These are phyloP conservation scores for Euphorbia pulcherrima DNA, from an alignment of 345 rosid genomes.

Conservation along the genomic window DNA sequence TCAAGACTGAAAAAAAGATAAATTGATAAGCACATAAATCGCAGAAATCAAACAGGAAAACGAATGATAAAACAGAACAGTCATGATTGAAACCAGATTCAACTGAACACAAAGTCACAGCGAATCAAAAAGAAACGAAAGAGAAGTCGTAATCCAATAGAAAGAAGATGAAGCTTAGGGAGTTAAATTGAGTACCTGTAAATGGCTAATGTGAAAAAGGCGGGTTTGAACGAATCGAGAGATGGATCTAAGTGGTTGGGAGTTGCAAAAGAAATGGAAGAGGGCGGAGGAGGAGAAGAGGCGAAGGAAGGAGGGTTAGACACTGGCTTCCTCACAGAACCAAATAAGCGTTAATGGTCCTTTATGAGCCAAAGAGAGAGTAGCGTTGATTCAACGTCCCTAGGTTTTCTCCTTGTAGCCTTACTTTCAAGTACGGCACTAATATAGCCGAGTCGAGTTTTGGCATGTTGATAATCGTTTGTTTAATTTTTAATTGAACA, in stretches of 20 bases:
- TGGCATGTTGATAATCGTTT: too few relatives aligned
- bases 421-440: conserved; percentile 1
- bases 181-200: not conserved
- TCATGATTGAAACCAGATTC: not conserved
- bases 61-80: not conserved
- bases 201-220: not conserved
- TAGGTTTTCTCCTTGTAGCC: conserved; percentile 1
- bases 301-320: too few relatives aligned
- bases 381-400: conserved; percentile 5
- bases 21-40: not conserved
- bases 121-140: not conserved
- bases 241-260: conserved; percentile 1
- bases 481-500: too few relatives aligned
- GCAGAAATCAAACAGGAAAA: not conserved
- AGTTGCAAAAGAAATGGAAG: not conserved
- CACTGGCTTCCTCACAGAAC: not conserved
- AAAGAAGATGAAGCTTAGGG: conserved; percentile 1
- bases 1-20: not conserved
- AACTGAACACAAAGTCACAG: not conserved
- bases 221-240: too few relatives aligned
- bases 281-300: not conserved
- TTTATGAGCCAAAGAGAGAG: not conserved
- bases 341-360: not conserved
- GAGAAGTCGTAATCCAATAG: not conserved
- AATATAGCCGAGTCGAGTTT: too few relatives aligned